phyloP scores from a whole-genome alignment of 352 stramenopile species.

The Phytophthora aleatoria region DNA sequence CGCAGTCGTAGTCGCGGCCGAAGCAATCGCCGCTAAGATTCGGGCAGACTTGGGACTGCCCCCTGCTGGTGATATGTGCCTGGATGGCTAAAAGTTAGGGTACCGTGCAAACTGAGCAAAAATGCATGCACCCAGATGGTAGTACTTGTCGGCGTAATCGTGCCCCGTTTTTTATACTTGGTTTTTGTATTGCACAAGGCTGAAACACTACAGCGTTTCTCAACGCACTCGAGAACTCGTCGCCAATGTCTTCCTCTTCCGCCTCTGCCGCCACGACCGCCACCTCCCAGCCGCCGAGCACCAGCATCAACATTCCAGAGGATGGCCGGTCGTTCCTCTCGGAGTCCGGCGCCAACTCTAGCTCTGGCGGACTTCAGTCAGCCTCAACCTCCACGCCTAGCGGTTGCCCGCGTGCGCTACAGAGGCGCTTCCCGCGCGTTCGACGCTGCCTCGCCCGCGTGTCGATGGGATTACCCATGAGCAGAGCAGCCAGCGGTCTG shows the following conservation, averaged over 20 bases:
- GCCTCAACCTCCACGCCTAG: conserved; percentile 11
- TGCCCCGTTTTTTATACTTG: conserved; percentile 8
- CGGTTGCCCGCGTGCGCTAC: conserved; percentile 26
- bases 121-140: no score
- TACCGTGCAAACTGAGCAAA: no score
- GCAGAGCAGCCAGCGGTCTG: conserved; percentile 41
- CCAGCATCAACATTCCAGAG: conserved; percentile 34
- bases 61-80: neutral
- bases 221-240: conserved; percentile 8
- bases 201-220: conserved; percentile 9
- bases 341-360: conserved; percentile 18
- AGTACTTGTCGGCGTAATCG: no score
- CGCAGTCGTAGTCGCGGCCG: conserved; percentile 16
- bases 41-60: neutral
- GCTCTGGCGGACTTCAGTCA: conserved; percentile 7
- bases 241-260: conserved; percentile 17
- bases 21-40: conserved; percentile 29
- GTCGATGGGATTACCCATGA: conserved; percentile 37
- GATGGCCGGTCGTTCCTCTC: conserved; percentile 26
- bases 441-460: conserved; percentile 33
- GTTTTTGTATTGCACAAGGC: conserved; percentile 4
- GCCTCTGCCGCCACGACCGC: conserved; percentile 5
- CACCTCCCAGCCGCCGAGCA: conserved; percentile 15
- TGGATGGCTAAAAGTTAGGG: neutral
- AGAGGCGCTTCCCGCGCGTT: conserved; percentile 31